Percentiles rank a stretch among this genome's conserved stretches.
phyloP scores from a whole-genome alignment of 1,139 yeast genomes.

The Candida sp. region DNA sequence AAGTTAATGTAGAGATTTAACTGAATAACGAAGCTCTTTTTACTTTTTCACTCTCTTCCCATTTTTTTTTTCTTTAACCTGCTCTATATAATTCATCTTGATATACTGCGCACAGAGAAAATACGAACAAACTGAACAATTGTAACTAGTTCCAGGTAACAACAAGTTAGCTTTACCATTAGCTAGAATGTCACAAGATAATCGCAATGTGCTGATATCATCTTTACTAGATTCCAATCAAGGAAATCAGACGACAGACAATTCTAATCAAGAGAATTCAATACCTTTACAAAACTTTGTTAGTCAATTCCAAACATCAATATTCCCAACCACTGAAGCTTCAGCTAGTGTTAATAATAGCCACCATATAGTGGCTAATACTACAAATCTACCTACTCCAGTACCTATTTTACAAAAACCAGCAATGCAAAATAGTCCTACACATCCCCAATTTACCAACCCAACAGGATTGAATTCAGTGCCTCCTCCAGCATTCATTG shows the following conservation, averaged over 20 bases:
- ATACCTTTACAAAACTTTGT: conserved; percentile 2
- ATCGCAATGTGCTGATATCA: conserved; percentile 4
- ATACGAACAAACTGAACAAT: not conserved
- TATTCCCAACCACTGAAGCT: not conserved
- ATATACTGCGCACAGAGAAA: not conserved
- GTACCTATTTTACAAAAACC: not conserved
- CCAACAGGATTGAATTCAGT: not conserved
- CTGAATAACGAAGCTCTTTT: no score
- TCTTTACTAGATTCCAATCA: conserved; percentile 12
- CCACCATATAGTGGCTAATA: not conserved
- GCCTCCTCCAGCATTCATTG: conserved; percentile 3
- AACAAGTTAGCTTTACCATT: not conserved
- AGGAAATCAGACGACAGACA: not conserved
- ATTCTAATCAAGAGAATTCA: not conserved
- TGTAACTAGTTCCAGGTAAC: not conserved
- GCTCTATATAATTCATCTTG: no score
- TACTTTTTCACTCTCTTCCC: no score
- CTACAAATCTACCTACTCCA: not conserved
- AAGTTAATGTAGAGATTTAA: no score
- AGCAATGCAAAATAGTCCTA: not conserved
- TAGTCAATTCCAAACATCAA: conserved; percentile 1
- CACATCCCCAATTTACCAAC: not conserved
- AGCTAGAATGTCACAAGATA: conserved; percentile 2
- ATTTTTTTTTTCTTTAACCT: no score
- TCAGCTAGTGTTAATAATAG: not conserved